phyloP scores from a whole-genome alignment of 2,329 filamentous ascomycete genomes.

The Dothiorella sarmentorum region DNA sequence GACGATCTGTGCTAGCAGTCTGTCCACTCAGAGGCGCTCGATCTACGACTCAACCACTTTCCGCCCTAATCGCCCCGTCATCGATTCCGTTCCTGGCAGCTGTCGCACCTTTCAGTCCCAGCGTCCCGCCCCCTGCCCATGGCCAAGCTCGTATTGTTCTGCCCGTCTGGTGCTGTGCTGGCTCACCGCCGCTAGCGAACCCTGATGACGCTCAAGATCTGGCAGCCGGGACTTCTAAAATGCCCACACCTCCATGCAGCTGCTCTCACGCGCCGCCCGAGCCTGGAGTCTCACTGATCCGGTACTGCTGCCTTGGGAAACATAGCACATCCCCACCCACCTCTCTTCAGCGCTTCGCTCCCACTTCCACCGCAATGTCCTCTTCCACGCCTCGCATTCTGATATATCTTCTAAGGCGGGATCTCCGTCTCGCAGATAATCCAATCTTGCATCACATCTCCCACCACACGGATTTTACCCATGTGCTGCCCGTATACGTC shows the following conservation, averaged over 20 bases:
- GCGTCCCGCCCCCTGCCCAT: not conserved
- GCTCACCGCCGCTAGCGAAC: not conserved
- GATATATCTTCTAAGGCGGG: constrained; percentile 69
- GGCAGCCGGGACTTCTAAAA: not conserved
- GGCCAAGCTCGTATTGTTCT: constrained; percentile 10
- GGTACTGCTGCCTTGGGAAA: not conserved
- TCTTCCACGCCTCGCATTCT: constrained; percentile 46
- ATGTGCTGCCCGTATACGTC: constrained; percentile 68
- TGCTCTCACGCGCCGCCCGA: not conserved
- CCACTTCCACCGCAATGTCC: not conserved
- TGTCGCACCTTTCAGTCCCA: not conserved
- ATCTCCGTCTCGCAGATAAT: constrained; percentile 71
- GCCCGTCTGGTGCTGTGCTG: not conserved
- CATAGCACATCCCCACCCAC: too few relatives aligned
- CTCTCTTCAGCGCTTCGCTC: not conserved
- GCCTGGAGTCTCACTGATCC: not conserved
- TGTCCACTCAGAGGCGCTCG: not conserved
- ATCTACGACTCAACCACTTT: not conserved
- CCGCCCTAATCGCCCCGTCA: constrained; percentile 14
- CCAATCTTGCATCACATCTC: constrained; percentile 62
- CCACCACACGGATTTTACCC: constrained; percentile 51
- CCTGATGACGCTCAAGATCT: constrained; percentile 13
- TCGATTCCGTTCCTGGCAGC: constrained; percentile 11
- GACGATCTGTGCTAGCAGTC: not conserved
- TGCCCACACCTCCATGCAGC: not conserved